Evolutionary conservation across 257 asterid genomes (phyloP).

Genomic region (Cruciata laevipes): DNA sequence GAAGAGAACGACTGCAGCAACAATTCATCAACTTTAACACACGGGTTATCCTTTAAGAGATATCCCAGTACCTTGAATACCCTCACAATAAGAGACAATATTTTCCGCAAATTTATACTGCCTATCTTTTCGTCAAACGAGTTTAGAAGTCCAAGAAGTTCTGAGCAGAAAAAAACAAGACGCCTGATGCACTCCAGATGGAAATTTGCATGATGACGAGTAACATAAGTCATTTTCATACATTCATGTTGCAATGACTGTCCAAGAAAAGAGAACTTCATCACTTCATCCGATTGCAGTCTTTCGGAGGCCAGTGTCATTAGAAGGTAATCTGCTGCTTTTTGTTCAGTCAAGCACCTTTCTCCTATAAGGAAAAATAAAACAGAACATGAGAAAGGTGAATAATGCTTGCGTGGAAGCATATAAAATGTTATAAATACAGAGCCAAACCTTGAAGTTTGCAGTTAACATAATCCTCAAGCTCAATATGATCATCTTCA

Average conservation of each 20-base stretch:
- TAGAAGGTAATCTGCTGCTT: constrained; percentile 50
- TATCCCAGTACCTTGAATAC: constrained; percentile 58
- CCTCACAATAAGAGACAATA: constrained; percentile 55
- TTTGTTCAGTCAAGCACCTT: constrained; percentile 63
- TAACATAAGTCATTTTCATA: constrained; percentile 36
- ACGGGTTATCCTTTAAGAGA: constrained; percentile 50
- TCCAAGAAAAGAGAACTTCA: constrained; percentile 25
- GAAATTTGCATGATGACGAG: constrained; percentile 76
- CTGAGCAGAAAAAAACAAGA: constrained; percentile 52
- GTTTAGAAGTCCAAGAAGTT: constrained; percentile 40
- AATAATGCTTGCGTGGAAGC: not conserved
- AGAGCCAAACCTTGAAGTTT: constrained; percentile 61
- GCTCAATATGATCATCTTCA: constrained; percentile 38
- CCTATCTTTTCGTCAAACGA: constrained; percentile 52
- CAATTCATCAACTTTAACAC: constrained; percentile 39
- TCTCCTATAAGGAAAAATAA: constrained; percentile 42
- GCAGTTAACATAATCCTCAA: constrained; percentile 56
- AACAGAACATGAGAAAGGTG: constrained; percentile 1
- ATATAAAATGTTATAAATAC: not conserved
- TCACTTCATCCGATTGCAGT: constrained; percentile 43
- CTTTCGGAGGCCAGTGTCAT: constrained; percentile 54
- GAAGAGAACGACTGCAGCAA: constrained; percentile 67
- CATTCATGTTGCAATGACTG: constrained; percentile 37
- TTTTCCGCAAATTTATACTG: constrained; percentile 47
- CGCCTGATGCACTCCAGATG: constrained; percentile 72